These are phyloP conservation scores for Gautieria morchelliformis DNA, from an alignment of 768 basidiomycete species.

Conservation along the genomic window DNA sequence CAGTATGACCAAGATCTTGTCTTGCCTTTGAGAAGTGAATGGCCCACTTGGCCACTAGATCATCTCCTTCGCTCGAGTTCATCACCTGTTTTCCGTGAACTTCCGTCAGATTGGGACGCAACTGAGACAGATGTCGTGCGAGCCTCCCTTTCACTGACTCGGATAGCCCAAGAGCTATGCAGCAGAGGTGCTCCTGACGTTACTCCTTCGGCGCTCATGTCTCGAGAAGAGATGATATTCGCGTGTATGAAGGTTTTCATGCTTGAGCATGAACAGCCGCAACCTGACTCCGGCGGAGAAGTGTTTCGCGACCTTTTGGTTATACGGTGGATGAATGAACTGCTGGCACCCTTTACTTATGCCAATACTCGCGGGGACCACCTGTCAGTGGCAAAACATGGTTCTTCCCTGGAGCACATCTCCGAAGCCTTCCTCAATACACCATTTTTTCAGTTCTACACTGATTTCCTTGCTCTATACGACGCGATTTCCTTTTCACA, in stretches of 20 bases:
- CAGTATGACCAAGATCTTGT: constrained; percentile 14
- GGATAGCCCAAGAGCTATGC: constrained; percentile 32
- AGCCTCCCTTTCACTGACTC: constrained; percentile 53
- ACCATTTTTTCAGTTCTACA: constrained; percentile 92
- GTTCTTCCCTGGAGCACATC: constrained; percentile 39
- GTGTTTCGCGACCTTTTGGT: constrained; percentile 76
- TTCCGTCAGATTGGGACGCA: constrained; percentile 66
- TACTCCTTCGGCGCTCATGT: constrained; percentile 17
- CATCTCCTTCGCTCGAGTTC: constrained; percentile 75
- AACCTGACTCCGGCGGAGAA: constrained; percentile 42
- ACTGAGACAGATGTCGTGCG: constrained; percentile 73
- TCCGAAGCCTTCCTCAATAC: constrained; percentile 57
- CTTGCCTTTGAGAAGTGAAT: constrained; percentile 32
- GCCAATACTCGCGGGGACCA: constrained; percentile 6
- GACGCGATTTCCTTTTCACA: constrained; percentile 86
- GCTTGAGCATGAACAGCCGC: constrained; percentile 77
- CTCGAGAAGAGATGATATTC: constrained; percentile 53
- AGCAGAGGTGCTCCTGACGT: constrained; percentile 30
- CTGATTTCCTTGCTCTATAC: constrained; percentile 85
- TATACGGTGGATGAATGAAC: constrained; percentile 42
- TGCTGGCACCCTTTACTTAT: constrained; percentile 46
- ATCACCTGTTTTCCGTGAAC: constrained; percentile 54
- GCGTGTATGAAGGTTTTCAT: constrained; percentile 91
- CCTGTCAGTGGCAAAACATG: constrained; percentile 16
- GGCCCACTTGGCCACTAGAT: constrained; percentile 60